Evolutionary conservation across 352 stramenopile species (phyloP), one percentile per base, ranked within the genome.

Genomic region (Globisporangium yorkense): DNA sequence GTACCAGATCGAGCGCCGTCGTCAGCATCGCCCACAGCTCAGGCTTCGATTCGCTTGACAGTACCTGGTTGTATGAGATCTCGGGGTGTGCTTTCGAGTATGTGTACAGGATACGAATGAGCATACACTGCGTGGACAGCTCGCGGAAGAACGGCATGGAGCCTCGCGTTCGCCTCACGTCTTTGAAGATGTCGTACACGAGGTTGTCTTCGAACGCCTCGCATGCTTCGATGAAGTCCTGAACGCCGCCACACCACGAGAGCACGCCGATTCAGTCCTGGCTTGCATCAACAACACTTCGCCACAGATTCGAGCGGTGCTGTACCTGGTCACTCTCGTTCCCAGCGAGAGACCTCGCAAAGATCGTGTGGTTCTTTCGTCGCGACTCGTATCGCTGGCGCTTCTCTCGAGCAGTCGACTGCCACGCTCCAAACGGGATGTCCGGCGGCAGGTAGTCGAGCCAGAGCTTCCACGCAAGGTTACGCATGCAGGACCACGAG

Each of bases 401-500:
- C 49, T 87, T 86, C 5, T 65, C 56, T 6, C 57, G 51, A 6
- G 67, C 51, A 0, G 66, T 73, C 1, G 54, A 37, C 3, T 70
- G 21, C 82, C 82, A 92, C 46, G 77, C 56, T 0, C 49, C 53
- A 40, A 92, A 85, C 12, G 78, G 68, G 2, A 76, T 39, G 35
- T 82, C 67, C 3, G 40, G 24, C 1, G 82, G 79, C 6, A 92
- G 54, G 24, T 74, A 78, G 1, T 81, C 69, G 3, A 92, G 66
- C 82, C 82, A 92, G 24, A 89, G 50, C 51, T 86, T 87, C 82
- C 82, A 92, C 27, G 70, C 67, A 7, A 92, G 39, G 53, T 74
- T 87, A 8, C 82, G 74, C 68, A 92, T 76, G 53, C 82, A 89
- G 0, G 77, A 89, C 79, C 80, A 89, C 31, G 77, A 75, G 12